phyloP scores from a whole-genome alignment of 2,329 filamentous ascomycete genomes.

The Aureobasidium subglaciale region DNA sequence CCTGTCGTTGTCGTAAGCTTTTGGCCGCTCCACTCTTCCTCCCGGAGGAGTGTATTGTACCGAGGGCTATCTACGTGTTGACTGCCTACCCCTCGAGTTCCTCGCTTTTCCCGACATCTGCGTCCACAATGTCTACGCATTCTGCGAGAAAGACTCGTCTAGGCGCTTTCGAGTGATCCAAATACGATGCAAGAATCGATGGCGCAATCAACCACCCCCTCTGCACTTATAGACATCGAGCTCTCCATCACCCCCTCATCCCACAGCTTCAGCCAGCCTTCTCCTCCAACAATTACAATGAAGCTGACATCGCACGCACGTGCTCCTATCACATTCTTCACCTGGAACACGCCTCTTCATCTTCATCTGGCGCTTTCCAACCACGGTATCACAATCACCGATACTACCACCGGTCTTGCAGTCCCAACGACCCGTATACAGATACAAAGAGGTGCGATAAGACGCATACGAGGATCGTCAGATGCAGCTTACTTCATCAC shows the following conservation, averaged over 20 bases:
- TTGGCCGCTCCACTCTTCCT: too few species aligned
- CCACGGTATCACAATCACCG: not conserved
- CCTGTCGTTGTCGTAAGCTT: too few species aligned
- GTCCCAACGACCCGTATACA: not conserved
- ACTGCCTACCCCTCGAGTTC: too few species aligned
- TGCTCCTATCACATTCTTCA: not conserved
- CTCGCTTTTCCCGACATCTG: too few species aligned
- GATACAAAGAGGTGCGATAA: not conserved
- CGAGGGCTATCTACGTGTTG: too few species aligned
- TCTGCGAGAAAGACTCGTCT: too few species aligned
- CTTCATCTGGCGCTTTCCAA: not conserved
- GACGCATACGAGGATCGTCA: not conserved
- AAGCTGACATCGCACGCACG: not conserved
- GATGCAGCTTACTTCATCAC: not conserved
- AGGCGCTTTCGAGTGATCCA: too few species aligned
- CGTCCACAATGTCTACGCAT: too few species aligned
- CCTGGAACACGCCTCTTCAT: not conserved
- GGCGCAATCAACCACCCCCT: not conserved
- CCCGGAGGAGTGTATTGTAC: too few species aligned
- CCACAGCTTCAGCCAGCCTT: not conserved
- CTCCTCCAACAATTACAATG: not conserved
- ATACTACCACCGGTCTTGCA: not conserved
- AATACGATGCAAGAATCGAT: too few species aligned
- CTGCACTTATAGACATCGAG: not conserved
- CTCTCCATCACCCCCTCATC: not conserved